Evolutionary conservation across 2,329 filamentous ascomycete species (phyloP).

Genomic region (Pseudomassariella vexata): DNA sequence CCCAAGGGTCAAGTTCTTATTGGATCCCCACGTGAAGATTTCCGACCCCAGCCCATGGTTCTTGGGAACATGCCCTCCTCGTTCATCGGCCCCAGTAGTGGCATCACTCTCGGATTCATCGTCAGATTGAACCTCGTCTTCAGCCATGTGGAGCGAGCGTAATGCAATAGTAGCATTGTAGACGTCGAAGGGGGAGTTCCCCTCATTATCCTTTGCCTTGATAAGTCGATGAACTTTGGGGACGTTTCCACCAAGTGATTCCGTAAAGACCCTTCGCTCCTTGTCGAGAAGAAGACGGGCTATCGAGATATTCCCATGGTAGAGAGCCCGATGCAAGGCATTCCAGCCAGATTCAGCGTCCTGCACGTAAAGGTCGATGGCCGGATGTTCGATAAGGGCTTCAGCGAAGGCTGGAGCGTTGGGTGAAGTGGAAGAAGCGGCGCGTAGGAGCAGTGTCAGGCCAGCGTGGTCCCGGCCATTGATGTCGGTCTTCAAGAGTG

Average conservation of each 20-base stretch:
- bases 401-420: conserved; percentile 70
- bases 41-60: conserved; percentile 61
- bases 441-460: conserved; percentile 77
- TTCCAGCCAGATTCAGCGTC: conserved; percentile 96
- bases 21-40: conserved; percentile 90
- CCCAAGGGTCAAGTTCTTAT: conserved; percentile 88
- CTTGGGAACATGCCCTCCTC: conserved; percentile 15
- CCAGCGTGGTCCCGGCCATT: conserved; percentile 81
- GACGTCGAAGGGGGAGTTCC: conserved; percentile 89
- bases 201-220: conserved; percentile 93
- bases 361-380: conserved; percentile 79
- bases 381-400: conserved; percentile 74
- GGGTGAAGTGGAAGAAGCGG: conserved; percentile 67
- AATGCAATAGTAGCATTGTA: conserved; percentile 83
- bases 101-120: conserved; percentile 51
- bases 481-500: conserved; percentile 58
- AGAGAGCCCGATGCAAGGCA: conserved; percentile 82
- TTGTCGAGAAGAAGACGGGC: conserved; percentile 76
- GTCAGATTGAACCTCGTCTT: conserved; percentile 32
- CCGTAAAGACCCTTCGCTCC: conserved; percentile 60
- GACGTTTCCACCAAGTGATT: conserved; percentile 52
- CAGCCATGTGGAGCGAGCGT: conserved; percentile 50
- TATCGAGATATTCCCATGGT: conserved; percentile 81
- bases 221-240: conserved; percentile 70
- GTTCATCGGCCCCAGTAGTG: conserved; percentile 25